Conservation (phyloP, 2,329 filamentous ascomycete genomes). For the Fusarium siculi region DNA sequence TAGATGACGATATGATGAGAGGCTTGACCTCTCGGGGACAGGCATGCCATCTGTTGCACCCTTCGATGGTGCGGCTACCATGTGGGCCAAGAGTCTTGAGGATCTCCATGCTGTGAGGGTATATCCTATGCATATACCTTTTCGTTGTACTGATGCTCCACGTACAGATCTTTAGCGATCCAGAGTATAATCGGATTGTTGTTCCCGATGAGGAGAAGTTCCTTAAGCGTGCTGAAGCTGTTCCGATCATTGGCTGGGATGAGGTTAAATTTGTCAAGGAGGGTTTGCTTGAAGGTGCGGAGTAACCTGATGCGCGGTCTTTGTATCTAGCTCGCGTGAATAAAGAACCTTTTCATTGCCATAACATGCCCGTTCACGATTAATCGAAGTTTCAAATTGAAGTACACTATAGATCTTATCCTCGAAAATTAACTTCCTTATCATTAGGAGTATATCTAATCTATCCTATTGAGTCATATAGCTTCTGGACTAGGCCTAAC, state of each 20-base stretch:
- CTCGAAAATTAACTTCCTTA: too few relatives aligned
- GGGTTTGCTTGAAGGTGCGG: too few relatives aligned
- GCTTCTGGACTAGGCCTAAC: too few relatives aligned
- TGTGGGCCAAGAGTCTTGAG: not conserved
- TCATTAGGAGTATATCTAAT: too few relatives aligned
- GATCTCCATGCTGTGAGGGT: not conserved
- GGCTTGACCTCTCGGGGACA: not conserved
- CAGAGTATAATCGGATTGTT: not conserved
- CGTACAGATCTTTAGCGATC: not conserved
- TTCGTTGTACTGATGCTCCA: fast-evolving
- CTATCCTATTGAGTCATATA: too few relatives aligned
- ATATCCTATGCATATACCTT: fast-evolving
- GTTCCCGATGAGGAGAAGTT: not conserved
- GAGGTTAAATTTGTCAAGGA: not conserved
- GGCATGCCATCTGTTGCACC: not conserved
- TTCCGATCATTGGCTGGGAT: not conserved
- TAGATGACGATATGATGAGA: not conserved
- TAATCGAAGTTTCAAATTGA: too few relatives aligned
- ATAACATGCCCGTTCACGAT: too few relatives aligned
- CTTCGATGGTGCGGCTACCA: not conserved
- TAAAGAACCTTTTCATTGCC: too few relatives aligned
- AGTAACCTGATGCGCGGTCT: too few relatives aligned
- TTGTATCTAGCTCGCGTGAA: too few relatives aligned
- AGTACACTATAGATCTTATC: too few relatives aligned
- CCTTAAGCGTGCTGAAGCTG: fast-evolving